Evolutionary conservation across 2,329 filamentous ascomycete species (phyloP).

Genomic region (Aspergillus ustus): DNA sequence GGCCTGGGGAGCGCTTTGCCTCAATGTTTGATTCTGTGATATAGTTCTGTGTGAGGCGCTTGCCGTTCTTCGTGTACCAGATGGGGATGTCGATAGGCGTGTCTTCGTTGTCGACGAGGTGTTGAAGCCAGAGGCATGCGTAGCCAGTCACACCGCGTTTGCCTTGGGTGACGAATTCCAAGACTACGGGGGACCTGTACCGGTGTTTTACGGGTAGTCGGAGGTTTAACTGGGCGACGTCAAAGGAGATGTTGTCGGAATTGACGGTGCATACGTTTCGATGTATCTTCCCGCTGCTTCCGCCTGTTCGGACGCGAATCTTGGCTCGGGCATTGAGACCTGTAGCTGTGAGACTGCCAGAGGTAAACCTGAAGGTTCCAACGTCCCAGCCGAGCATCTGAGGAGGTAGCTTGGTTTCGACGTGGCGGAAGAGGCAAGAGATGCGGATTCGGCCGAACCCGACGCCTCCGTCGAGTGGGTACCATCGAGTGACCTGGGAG

Average conservation of each 20-base stretch:
- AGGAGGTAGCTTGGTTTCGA: conserved; percentile 84
- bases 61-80: conserved; percentile 77
- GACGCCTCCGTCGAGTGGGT: conserved; percentile 92
- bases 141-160: conserved; percentile 75
- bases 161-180: conserved; percentile 76
- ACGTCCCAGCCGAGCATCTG: conserved; percentile 91
- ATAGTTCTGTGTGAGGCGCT: conserved; percentile 86
- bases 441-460: conserved; percentile 89
- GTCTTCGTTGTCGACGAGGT: conserved; percentile 79
- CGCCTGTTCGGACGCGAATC: conserved; percentile 80
- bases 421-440: conserved; percentile 84
- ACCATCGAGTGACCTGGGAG: conserved; percentile 89
- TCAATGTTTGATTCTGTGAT: conserved; percentile 78
- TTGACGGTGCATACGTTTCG: conserved; percentile 64
- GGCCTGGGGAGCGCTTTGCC: conserved; percentile 66
- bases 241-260: conserved; percentile 66
- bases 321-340: conserved; percentile 68
- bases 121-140: conserved; percentile 82
- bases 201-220: conserved; percentile 87
- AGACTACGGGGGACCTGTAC: conserved; percentile 85
- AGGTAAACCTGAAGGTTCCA: conserved; percentile 87
- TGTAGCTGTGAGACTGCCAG: conserved; percentile 68
- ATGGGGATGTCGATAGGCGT: conserved; percentile 84
- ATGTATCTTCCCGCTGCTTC: conserved; percentile 73
- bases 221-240: conserved; percentile 62